Conservation (phyloP, 2,329 filamentous ascomycete genomes). For the Sclerotiophoma versabilis region DNA sequence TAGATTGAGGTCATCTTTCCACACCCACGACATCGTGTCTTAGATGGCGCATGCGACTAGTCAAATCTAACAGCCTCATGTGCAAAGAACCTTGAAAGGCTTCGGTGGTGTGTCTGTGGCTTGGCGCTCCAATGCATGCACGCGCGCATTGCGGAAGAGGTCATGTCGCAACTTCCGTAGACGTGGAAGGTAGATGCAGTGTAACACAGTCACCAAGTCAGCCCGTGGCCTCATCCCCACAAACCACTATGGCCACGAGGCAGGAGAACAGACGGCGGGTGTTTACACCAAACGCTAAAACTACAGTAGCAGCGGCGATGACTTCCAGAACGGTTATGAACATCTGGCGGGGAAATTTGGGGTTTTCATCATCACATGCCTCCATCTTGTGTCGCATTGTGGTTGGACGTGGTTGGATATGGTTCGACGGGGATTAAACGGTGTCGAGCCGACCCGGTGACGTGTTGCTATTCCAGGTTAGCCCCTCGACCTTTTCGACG, state of each 20-base stretch:
- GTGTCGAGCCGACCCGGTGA: slow-evolving; percentile 42
- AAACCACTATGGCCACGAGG: slow-evolving; percentile 22
- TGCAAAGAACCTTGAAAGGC: not conserved
- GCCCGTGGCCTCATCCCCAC: slow-evolving; percentile 8
- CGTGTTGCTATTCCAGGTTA: slow-evolving; percentile 35
- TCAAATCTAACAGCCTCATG: not conserved
- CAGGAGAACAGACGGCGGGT: not conserved
- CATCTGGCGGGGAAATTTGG: not conserved
- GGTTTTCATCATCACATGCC: slow-evolving; percentile 37
- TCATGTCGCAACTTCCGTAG: slow-evolving; percentile 6
- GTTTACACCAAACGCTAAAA: slow-evolving; percentile 6
- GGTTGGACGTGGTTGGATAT: slow-evolving; percentile 31
- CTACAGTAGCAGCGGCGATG: slow-evolving; percentile 7
- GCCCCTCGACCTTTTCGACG: slow-evolving; percentile 17
- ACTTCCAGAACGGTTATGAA: slow-evolving; percentile 5
- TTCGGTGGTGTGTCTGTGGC: slow-evolving; percentile 4
- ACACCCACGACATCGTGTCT: slow-evolving; percentile 5
- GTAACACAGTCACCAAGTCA: slow-evolving; percentile 9
- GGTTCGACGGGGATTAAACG: slow-evolving; percentile 28
- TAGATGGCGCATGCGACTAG: slow-evolving; percentile 7
- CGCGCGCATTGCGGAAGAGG: slow-evolving; percentile 9
- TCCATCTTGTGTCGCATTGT: slow-evolving; percentile 22
- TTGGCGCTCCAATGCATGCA: slow-evolving; percentile 6
- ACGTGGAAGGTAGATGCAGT: slow-evolving; percentile 6
- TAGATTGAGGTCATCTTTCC: slow-evolving; percentile 5